Conservation (phyloP, 139 green algal species). For the Picochlorum sp. region DNA sequence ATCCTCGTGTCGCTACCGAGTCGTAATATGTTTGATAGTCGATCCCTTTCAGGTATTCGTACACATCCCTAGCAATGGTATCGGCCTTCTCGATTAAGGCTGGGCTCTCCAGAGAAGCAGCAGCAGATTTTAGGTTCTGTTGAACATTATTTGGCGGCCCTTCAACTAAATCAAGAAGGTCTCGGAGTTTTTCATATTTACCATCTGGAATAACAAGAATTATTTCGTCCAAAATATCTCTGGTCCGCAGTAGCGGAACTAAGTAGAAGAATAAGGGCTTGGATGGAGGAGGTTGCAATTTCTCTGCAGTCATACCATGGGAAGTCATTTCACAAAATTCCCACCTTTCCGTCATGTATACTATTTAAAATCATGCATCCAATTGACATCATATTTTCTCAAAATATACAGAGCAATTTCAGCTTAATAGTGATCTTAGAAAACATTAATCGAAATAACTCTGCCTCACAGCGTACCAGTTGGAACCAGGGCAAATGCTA, state of each 20-base stretch:
- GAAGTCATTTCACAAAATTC: no score
- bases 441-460: no score
- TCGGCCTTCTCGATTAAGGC: neutral
- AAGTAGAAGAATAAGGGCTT: conserved; percentile 70
- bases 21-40: conserved; percentile 39
- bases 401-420: no score
- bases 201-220: conserved; percentile 10
- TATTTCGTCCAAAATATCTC: conserved; percentile 7
- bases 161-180: conserved; percentile 21
- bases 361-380: no score
- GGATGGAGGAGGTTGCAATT: conserved; percentile 34
- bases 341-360: no score
- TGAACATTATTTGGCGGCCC: conserved; percentile 49
- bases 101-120: conserved; percentile 4
- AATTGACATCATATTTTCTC: no score
- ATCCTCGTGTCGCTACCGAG: conserved; percentile 12
- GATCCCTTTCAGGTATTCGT: conserved; percentile 23
- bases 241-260: conserved; percentile 41
- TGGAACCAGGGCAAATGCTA: conserved; percentile 53
- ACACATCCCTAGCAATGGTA: conserved; percentile 15
- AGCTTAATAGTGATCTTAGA: no score
- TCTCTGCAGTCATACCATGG: no score
- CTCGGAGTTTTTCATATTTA: conserved; percentile 15
- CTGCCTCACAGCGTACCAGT: no score
- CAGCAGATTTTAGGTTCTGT: conserved; percentile 34